Evolutionary conservation across 306 rosid genomes (phyloP), one percentile per base, ranked within the genome.

Genomic region (Mucuna pruriens): DNA sequence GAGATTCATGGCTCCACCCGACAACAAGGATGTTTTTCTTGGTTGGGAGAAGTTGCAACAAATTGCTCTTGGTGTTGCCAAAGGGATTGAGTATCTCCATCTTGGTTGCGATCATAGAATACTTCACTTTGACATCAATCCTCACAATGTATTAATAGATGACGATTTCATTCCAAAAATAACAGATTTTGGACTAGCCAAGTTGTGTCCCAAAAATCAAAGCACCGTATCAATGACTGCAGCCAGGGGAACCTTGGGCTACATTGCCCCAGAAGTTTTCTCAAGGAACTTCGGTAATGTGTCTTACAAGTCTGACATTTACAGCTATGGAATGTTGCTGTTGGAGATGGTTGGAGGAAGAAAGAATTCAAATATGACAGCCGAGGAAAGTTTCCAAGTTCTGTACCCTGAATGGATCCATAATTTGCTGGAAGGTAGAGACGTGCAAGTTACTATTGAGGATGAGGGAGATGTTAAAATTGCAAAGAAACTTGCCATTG

Each of bases 31-130:
- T 9, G 6, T 0, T 36, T 71, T 77, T 17, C 86, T 84, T 9
- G 83, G 79, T 10, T 84, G 87, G 90, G 23, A 76, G 20, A 86
- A 76, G 78, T 12, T 83, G 17, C 79, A 71, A 34, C 75, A 39
- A 11, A 80, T 86, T 15, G 83, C 90, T 39, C 10, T 80, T 0
- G 87, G 80, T 16, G 71, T 82, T 25, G 86, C 90, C 0, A 82
- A 42, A 62, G 86, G 90, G 19, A 75, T 78, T 54, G 90, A 87
- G 26, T 87, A 87, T 75, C 90, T 87, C 46, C 90, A 87, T 23
- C 72, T 67, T 12, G 88, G 88, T 1, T 87, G 90, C 51, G 84
- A 87, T 31, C 75, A 84, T 16, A 36, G 52, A 45, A 87, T 87
- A 23, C 82, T 84, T 7, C 90, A 87, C 38, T 81, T 87, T 4